Conservation (phyloP, 495 filamentous ascomycete species). For the Lophiostoma macrostomum region DNA sequence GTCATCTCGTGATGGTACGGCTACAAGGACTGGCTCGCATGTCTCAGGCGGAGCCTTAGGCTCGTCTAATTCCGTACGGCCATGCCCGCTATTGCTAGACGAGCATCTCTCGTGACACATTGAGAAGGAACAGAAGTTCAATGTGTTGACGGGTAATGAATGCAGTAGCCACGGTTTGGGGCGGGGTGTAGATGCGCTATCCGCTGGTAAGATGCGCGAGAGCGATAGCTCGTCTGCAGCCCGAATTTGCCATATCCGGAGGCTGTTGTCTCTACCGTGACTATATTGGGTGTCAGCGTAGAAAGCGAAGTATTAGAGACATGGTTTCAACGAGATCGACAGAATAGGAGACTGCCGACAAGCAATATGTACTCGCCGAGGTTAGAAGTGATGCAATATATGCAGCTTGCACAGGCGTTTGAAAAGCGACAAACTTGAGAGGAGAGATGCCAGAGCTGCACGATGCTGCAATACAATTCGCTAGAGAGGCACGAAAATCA, state of each 20-base stretch:
- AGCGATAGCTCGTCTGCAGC: constrained; percentile 60
- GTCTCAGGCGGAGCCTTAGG: not conserved
- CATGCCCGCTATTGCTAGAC: not conserved
- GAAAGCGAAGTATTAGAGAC: not conserved
- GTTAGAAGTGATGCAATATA: no score
- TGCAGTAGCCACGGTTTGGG: constrained; percentile 79
- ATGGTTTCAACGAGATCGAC: not conserved
- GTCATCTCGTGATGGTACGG: constrained; percentile 37
- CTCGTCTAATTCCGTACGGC: not conserved
- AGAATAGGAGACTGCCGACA: not conserved
- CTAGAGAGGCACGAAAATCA: constrained; percentile 6
- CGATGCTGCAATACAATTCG: not conserved
- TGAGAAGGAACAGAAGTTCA: constrained; percentile 94
- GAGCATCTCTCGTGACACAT: constrained; percentile 45
- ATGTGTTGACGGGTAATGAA: constrained; percentile 79
- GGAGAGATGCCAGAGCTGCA: constrained; percentile 3
- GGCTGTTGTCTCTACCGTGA: constrained; percentile 85
- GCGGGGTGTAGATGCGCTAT: constrained; percentile 44
- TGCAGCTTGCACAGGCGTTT: constrained; percentile 3
- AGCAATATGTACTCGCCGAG: no score
- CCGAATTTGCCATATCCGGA: constrained; percentile 76
- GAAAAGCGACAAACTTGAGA: constrained; percentile 1
- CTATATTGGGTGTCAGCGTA: constrained; percentile 43
- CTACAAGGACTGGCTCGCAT: constrained; percentile 32
- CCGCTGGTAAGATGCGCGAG: constrained; percentile 68